These are phyloP conservation scores for Pyrus pyrifolia DNA, from an alignment of 306 rosid species.

Conservation along the genomic window DNA sequence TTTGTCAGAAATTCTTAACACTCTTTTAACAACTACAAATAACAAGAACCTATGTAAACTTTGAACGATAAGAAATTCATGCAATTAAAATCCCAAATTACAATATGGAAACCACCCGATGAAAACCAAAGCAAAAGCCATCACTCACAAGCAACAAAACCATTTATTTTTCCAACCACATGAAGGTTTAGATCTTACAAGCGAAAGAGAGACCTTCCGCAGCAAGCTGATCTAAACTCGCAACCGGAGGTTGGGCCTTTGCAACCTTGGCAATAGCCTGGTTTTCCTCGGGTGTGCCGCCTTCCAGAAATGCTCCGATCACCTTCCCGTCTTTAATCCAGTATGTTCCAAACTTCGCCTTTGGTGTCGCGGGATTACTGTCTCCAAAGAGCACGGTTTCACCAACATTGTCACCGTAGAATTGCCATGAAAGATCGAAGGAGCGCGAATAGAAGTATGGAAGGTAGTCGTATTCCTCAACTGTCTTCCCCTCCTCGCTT, in stretches of 20 bases:
- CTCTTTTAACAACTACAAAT: background rate
- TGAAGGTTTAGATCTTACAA: constrained; percentile 40
- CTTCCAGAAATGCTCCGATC: constrained; percentile 71
- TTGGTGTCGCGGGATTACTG: constrained; percentile 50
- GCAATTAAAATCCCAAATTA: background rate
- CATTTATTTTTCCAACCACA: background rate
- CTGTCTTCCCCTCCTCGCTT: constrained; percentile 53
- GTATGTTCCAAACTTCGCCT: constrained; percentile 83
- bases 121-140: background rate
- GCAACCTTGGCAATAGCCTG: constrained; percentile 88
- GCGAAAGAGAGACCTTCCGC: constrained; percentile 82
- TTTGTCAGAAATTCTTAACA: too few relatives aligned
- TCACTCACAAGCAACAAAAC: background rate
- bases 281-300: constrained; percentile 85
- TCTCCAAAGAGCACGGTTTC: constrained; percentile 85
- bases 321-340: constrained; percentile 92
- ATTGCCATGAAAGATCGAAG: constrained; percentile 84
- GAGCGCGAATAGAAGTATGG: constrained; percentile 93
- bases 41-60: background rate
- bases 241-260: constrained; percentile 56
- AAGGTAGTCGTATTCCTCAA: constrained; percentile 88
- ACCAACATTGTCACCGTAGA: constrained; percentile 94
- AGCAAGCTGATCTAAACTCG: constrained; percentile 51
- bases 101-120: background rate
- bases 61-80: background rate